Conservation (phyloP, 2,329 filamentous ascomycete genomes). For the Fusarium sororula region DNA sequence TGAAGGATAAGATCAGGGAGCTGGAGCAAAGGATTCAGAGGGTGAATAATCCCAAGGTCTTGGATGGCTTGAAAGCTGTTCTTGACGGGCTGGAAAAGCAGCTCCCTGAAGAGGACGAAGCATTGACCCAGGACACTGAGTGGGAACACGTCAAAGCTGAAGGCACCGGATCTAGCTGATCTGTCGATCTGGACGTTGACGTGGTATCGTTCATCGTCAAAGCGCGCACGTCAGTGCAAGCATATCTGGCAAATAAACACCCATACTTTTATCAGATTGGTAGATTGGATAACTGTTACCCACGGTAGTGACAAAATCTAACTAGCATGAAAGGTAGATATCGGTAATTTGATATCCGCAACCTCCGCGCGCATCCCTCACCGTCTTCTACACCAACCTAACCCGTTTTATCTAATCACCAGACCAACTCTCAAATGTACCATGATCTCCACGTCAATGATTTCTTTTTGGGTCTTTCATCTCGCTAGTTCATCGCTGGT, state of each 20-base stretch:
- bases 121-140: not conserved
- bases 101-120: not conserved
- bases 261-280: not conserved
- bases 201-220: not conserved
- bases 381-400: not conserved
- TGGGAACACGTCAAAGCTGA: not conserved
- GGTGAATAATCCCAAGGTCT: constrained; percentile 12
- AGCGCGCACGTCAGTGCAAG: not conserved
- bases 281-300: not conserved
- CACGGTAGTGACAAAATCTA: not conserved
- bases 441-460: not conserved
- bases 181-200: not conserved
- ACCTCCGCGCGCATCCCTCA: not conserved
- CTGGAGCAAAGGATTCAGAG: constrained; percentile 24
- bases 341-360: not conserved
- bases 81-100: constrained; percentile 21
- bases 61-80: constrained; percentile 11
- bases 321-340: not conserved
- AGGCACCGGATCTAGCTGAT: not conserved
- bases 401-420: not conserved
- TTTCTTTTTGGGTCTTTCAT: not conserved
- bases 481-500: not conserved
- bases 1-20: constrained; percentile 27
- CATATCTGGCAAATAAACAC: not conserved
- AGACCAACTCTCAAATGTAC: not conserved